These are phyloP conservation scores for Talaromyces trachyspermus DNA, from an alignment of 495 filamentous ascomycete species.

Conservation along the genomic window DNA sequence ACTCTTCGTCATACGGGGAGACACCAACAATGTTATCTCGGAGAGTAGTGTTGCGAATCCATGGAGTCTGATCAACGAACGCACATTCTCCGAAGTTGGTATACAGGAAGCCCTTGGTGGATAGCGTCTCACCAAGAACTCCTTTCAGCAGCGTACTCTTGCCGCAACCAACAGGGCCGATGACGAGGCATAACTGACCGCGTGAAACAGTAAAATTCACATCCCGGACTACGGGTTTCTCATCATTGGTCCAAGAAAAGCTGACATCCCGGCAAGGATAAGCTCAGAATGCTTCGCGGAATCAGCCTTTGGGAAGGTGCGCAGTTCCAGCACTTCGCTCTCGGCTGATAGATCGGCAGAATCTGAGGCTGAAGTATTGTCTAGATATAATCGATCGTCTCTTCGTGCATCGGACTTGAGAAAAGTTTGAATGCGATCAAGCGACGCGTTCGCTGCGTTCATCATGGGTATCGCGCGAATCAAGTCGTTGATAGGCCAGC, in stretches of 20 bases:
- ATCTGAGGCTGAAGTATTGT: not conserved
- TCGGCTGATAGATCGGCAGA: not conserved
- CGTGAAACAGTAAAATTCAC: constrained; percentile 33
- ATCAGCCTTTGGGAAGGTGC: not conserved
- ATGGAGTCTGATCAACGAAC: constrained; percentile 46
- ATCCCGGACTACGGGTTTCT: constrained; percentile 34
- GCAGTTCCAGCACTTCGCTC: not conserved
- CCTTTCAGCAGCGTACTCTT: constrained; percentile 21
- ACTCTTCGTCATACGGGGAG: constrained; percentile 41
- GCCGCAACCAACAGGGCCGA: constrained; percentile 24
- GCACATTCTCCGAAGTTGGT: constrained; percentile 33
- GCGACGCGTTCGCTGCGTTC: constrained; percentile 9
- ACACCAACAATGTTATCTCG: constrained; percentile 51
- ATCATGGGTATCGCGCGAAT: constrained; percentile 11
- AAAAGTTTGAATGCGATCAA: constrained; percentile 12
- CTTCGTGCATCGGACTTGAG: constrained; percentile 10
- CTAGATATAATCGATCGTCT: constrained; percentile 4
- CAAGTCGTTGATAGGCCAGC: constrained; percentile 7
- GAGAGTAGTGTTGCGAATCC: constrained; percentile 52
- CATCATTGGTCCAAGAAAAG: constrained; percentile 44
- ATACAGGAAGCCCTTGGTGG: constrained; percentile 29
- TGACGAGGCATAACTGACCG: constrained; percentile 22
- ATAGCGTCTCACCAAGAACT: constrained; percentile 27
- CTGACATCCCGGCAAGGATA: constrained; percentile 34
- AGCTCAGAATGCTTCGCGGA: not conserved